Base-by-base conservation (phyloP, 2,329 filamentous ascomycete genomes). In the Talaromyces sp. region DNA sequence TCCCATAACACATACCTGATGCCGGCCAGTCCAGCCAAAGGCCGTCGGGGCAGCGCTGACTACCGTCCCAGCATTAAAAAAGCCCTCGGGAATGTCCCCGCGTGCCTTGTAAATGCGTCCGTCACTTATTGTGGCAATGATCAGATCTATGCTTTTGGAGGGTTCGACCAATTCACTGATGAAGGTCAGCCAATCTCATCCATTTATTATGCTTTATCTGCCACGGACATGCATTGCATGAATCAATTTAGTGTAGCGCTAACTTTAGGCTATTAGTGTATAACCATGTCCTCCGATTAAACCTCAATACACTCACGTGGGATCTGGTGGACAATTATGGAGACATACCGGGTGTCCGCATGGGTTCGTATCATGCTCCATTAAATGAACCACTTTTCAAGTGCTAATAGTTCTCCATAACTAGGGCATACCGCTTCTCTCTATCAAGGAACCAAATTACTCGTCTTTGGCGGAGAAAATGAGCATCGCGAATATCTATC, bases 41-140 rank as follows among this genome's bases (percentile, higher is more conserved):
- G 84, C 71, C 84, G 86, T 65, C 78, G 80, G 66, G 82, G 84
- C 22, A 84, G 84, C 66, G 83, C 84, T 64, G 92, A 96, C 69
- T 96, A 96, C 78, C 89, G 90, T 59, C 94, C 94, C 41, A 91
- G 89, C 75, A 91, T 97, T 67, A 94, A 86, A 43, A 88, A 89
- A 72, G 91, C 90, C 13, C 82, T 90, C 58, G 90, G 90, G 56
- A 89, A 92, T 79, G 87, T 93, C 70, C 95, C 95, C 43, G 93
- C 95, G 41, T 98, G 94, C 75, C 85, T 99, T 59, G 94, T 99
- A 70, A 99, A 99, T 82, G 95, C 95, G 61, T 98, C 95, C 0
- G 94, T 98, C 67, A 99, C 95, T n/a, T 97, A 97, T 77, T 97
- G 95, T 73, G 93, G 93, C 66, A 95, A 97, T 80, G 95, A 98